These are phyloP conservation scores for Thraustochytrium striatum DNA, from an alignment of 352 stramenopile genomes.

Conservation along the genomic window DNA sequence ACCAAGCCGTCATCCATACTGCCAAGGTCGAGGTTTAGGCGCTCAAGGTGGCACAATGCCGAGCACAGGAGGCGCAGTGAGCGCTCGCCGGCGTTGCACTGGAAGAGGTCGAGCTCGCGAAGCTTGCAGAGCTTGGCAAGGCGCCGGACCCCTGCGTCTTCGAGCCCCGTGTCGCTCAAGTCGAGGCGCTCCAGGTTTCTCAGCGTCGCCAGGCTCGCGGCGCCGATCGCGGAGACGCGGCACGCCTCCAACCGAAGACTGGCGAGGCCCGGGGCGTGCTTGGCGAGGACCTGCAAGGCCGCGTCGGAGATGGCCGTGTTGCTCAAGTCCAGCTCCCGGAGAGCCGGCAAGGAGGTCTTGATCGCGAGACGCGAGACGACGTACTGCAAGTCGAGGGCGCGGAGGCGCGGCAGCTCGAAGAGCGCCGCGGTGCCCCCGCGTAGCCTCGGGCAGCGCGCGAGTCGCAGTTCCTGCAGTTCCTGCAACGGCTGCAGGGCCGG, in stretches of 20 bases:
- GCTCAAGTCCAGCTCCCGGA: background rate
- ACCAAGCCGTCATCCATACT: slow-evolving; percentile 5
- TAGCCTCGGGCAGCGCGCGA: background rate
- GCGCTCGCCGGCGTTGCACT: background rate
- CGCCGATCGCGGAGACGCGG: background rate
- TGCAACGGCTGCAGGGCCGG: background rate
- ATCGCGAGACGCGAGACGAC: background rate
- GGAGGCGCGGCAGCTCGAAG: background rate
- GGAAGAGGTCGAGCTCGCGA: slow-evolving; percentile 21
- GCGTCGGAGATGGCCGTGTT: slow-evolving; percentile 17
- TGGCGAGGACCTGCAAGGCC: background rate
- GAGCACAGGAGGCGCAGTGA: background rate
- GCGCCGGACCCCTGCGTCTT: background rate
- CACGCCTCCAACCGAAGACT: slow-evolving; percentile 11
- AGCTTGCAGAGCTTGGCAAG: background rate
- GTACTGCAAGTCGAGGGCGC: background rate
- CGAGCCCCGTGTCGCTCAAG: slow-evolving; percentile 10
- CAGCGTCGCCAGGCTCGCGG: slow-evolving; percentile 1
- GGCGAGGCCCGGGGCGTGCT: background rate
- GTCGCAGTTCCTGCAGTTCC: background rate
- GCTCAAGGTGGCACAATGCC: slow-evolving; percentile 13
- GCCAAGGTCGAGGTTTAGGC: slow-evolving; percentile 31
- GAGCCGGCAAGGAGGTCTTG: background rate
- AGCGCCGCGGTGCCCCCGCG: background rate
- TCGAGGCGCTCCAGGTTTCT: background rate